phyloP scores from a whole-genome alignment of 495 filamentous ascomycete species.

The Bacidia rubella region DNA sequence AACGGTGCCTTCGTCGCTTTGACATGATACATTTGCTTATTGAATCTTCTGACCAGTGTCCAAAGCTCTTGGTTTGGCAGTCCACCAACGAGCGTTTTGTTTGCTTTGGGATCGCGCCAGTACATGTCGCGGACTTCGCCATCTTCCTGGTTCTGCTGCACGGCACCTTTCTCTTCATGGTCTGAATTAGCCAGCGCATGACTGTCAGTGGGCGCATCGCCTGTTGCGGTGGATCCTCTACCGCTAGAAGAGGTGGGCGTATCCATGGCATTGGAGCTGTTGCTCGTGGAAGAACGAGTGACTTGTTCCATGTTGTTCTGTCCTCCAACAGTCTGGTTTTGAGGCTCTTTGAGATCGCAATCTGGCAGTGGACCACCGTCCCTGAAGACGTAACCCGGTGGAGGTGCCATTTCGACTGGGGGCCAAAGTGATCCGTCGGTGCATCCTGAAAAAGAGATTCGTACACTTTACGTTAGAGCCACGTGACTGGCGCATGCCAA shows the following conservation, averaged over 20 bases:
- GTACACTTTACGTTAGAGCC: no score
- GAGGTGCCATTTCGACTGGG: conserved; percentile 4
- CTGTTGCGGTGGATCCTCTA: conserved; percentile 5
- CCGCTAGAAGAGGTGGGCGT: conserved; percentile 16
- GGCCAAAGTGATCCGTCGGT: background rate
- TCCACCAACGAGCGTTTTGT: conserved; percentile 52
- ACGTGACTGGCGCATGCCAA: no score
- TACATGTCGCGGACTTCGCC: conserved; percentile 52
- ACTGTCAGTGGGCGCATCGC: conserved; percentile 30
- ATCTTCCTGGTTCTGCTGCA: conserved; percentile 31
- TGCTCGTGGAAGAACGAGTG: conserved; percentile 11
- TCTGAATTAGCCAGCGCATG: conserved; percentile 34
- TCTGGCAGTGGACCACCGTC: conserved; percentile 21
- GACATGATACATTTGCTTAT: conserved; percentile 90
- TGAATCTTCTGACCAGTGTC: conserved; percentile 66
- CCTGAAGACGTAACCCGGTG: conserved; percentile 20
- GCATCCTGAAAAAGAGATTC: no score
- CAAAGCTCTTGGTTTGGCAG: conserved; percentile 76
- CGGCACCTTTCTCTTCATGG: conserved; percentile 34
- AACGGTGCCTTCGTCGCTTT: conserved; percentile 47
- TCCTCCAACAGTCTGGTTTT: conserved; percentile 6
- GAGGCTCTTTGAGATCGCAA: conserved; percentile 16
- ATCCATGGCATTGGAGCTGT: conserved; percentile 7
- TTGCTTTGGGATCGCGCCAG: conserved; percentile 50
- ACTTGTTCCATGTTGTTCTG: conserved; percentile 2